Base-by-base conservation (phyloP, 768 basidiomycete genomes). In the Amanita polypyramis region DNA sequence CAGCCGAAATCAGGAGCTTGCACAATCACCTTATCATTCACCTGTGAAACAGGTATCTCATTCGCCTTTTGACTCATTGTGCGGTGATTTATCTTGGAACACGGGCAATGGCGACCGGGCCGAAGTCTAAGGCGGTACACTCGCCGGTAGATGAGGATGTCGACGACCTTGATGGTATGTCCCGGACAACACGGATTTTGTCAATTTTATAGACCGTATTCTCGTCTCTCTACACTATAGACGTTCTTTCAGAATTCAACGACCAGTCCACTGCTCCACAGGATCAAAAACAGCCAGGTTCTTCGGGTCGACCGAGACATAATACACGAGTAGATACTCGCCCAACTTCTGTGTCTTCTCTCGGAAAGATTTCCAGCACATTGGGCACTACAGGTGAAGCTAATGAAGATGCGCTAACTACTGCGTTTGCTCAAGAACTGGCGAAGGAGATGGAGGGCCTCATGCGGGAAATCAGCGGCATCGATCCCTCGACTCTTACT, bases 81-180 rank as follows among this genome's bases (percentile, higher is more conserved):
- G 25, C 7, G 7, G 25, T 27, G 7, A 4, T 27, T 27, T 4
- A 27, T 27, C 25, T 27, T 27, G 25, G 25, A 7, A 7, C 25
- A 27, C 25, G 25, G 25, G 7, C 12, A 7, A 47, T 47, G 46
- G 27, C 46, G 7, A 11, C 39, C 3, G 36, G 9, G 8, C 14
- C 45, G 10, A 37, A 48, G 10, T 20, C 38, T 11, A 48, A 40
- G 29, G 10, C 15, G 10, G 5, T 20, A n/a, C n/a, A n/a, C 5
- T 14, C 27, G 32, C 60, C 63, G 30, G 46, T 50, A 3, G 72
- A 73, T 23, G 80, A 82, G 17, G 79, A 85, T 60, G 58, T 83
- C 15, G 82, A 85, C 56, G 82, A 85, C 56, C 74, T 85, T 40
- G 82, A 85, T 59, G 75, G 72, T 72, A 49, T 39, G 56, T 45